These are phyloP conservation scores for Alloteropsis semialata DNA, from an alignment of 176 grass and related monocot species.

Conservation along the genomic window DNA sequence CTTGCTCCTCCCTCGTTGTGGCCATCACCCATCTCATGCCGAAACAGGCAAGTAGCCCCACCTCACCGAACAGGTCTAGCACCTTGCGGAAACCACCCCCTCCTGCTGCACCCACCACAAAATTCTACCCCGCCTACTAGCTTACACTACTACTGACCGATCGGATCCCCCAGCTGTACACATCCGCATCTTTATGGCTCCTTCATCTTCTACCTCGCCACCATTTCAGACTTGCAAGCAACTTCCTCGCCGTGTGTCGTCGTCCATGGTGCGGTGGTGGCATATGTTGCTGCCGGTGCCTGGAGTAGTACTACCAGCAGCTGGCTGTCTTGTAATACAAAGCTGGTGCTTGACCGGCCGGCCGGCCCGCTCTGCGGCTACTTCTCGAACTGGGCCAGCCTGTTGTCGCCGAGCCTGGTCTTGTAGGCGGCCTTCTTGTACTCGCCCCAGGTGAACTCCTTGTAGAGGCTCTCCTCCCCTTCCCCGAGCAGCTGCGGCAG, in stretches of 20 bases:
- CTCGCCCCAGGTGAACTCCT: conserved; percentile 94
- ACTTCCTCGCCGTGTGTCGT: neutral
- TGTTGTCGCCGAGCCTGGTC: conserved; percentile 90
- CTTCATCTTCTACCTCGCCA: neutral
- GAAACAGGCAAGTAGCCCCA: conserved; percentile 25
- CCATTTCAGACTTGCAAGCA: neutral
- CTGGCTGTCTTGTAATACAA: neutral
- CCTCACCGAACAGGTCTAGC: conserved; percentile 6
- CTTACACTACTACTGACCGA: neutral
- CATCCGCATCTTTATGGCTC: conserved; percentile 14
- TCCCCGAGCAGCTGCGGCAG: conserved; percentile 77
- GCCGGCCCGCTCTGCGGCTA: neutral
- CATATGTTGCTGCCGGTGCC: neutral
- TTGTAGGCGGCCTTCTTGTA: conserved; percentile 99
- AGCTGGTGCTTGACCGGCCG: neutral
- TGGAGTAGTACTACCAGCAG: neutral
- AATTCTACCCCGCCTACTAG: neutral
- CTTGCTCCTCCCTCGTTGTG: neutral
- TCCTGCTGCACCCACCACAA: conserved; percentile 3
- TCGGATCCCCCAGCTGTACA: conserved; percentile 27
- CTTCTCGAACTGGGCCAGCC: conserved; percentile 75
- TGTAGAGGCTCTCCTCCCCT: conserved; percentile 85
- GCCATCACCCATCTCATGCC: conserved; percentile 12
- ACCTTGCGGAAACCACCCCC: conserved; percentile 12
- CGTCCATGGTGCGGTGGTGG: neutral